Conservation (phyloP, 805 yeast genomes). For the Lipomyces anomalus region DNA sequence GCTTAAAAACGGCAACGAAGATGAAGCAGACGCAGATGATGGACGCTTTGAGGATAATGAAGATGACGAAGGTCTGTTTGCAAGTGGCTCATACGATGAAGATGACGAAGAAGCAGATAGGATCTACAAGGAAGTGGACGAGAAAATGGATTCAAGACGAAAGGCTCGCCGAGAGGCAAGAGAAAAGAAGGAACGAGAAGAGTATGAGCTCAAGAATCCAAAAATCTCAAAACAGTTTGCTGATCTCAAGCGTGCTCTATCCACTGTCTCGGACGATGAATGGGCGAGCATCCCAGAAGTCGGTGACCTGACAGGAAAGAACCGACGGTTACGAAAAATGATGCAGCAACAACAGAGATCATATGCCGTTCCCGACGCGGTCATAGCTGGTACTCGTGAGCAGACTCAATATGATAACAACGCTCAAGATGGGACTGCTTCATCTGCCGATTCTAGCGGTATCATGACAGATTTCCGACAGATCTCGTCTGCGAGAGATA, state of each 20-base stretch:
- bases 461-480: constrained; percentile 44
- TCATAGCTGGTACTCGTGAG: constrained; percentile 40
- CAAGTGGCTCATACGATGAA: constrained; percentile 34
- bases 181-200: constrained; percentile 26
- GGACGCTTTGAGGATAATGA: constrained; percentile 31
- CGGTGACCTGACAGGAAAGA: constrained; percentile 74
- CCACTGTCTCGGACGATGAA: constrained; percentile 55
- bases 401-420: constrained; percentile 33
- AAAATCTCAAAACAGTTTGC: constrained; percentile 52
- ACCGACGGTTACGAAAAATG: constrained; percentile 63
- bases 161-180: constrained; percentile 28
- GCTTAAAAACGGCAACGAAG: constrained; percentile 26
- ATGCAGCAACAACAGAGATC: constrained; percentile 53
- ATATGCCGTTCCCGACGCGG: constrained; percentile 77
- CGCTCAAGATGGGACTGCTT: constrained; percentile 30
- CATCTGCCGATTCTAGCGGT: constrained; percentile 25
- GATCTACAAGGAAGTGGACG: constrained; percentile 63
- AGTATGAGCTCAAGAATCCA: constrained; percentile 28
- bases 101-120: constrained; percentile 77
- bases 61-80: constrained; percentile 35
- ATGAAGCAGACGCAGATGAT: constrained; percentile 29
- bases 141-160: constrained; percentile 36
- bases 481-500: constrained; percentile 59
- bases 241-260: constrained; percentile 60
- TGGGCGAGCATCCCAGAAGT: constrained; percentile 87